Evolutionary conservation across 768 basidiomycete species (phyloP), one percentile per base, ranked within the genome.

Genomic region (Auricularia sp.): DNA sequence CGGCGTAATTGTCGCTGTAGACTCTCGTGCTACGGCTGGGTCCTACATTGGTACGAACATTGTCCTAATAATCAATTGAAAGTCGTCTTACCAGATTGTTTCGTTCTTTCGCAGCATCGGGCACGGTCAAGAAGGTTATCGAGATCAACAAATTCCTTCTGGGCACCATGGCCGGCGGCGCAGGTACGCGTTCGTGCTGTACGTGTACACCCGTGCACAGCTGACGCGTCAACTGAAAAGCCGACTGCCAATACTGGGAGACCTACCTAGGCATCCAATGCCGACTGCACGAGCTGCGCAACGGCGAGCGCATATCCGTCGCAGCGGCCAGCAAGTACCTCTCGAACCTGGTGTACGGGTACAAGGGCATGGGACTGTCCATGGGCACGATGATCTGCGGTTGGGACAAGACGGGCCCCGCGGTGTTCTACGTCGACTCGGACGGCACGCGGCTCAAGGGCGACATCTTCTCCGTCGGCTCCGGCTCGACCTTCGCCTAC

Each of bases 361-460:
- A 98, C 81, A 99, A 98, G 77, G 97, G 96, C 23, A 98, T 96
- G 96, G 97, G 97, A 4, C 77, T 99, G 67, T 95, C 93, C 74
- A 99, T 99, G 96, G 97, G 97, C 61, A 99, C 97, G 0, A 99
- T 98, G 97, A 95, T 99, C 64, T 98, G 95, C 71, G 97, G 97
- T 34, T 98, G 95, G 94, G 97, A 99, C 78, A 98, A 98, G 80
- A 98, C 95, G 87, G 97, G 95, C 1, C 94, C 95, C 21, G 85
- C 92, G 23, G 80, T 99, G 34, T 98, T 94, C 79, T 98, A 98
- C 74, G 97, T 99, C 62, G 97, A 99, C 76, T 94, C 91, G 3
- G 97, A 98, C 69, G 97, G 97, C 54, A 90, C 92, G 6, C 88
- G 97, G 36, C 80, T 98, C 61, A 96, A 95, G 73, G 97, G 97